Base-by-base conservation (phyloP, 257 asterid genomes). In the Primulina eburnea region DNA sequence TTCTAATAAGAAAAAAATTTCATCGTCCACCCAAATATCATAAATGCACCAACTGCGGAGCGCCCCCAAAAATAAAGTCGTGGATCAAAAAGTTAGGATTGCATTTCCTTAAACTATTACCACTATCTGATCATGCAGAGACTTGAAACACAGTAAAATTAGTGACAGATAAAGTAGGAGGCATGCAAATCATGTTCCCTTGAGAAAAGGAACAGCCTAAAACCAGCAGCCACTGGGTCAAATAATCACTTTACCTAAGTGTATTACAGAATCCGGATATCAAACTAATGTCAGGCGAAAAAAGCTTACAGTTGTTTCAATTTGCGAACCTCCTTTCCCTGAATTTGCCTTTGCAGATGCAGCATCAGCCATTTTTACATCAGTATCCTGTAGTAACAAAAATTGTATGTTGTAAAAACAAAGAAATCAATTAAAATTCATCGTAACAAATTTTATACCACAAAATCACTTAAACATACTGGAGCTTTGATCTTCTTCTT, bases 331-430 rank as follows among this genome's bases (percentile, higher is more conserved):
- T 10, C 40, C 61, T 14, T 64, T 60, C 28, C 8, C 72, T n/a
- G 26, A 40, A 50, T 24, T 35, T 38, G 28, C 59, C 63, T 71
- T 66, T 3, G 77, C 26, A 21, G 69, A 34, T 14, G 62, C 64
- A 52, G 73, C 87, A 64, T 76, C 87, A 55, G 75, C 81, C 88
- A 81, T 85, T 67, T 85, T 73, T 24, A 79, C 88, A 82, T 82
- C 96, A n/a, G 80, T 67, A 52, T 62, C 82, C 95, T 88, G 84
- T 43, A 43, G 4, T 18, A 2, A 16, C 4, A 33, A 4, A 17
- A 24, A 10, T 9, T 21, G 35, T 10, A 29, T 21, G 18, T 14
- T 8, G 35, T 24, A 32, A 35, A 21, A 1, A 40, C 29, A 28
- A 28, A 7, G 10, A 12, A 29, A 29, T 60, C 67, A 61, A 26